Percentiles rank a stretch among this genome's conserved stretches.
phyloP scores from a whole-genome alignment of 176 grass and related monocot species.

The Pontederia crassipes region DNA sequence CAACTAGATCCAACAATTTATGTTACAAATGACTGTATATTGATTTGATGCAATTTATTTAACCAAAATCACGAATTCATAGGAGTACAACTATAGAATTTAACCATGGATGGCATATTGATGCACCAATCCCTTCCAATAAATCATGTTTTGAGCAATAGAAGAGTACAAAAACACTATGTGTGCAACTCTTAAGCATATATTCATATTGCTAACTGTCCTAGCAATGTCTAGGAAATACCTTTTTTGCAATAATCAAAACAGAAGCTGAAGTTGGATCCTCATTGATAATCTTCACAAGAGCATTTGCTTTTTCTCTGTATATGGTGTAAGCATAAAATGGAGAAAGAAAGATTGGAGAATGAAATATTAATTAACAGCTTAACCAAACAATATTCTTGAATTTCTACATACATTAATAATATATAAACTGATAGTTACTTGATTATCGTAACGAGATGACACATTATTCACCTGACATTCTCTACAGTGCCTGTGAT shows the following conservation, averaged over 20 bases:
- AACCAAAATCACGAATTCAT: too few relatives aligned
- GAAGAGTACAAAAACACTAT: too few relatives aligned
- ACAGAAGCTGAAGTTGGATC: constrained; percentile 15
- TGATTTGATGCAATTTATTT: too few relatives aligned
- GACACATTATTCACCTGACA: constrained; percentile 12
- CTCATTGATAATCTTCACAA: constrained; percentile 25
- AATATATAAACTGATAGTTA: too few relatives aligned
- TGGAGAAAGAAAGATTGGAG: not conserved
- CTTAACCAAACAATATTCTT: not conserved
- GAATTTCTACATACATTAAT: not conserved
- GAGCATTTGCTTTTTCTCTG: constrained; percentile 36
- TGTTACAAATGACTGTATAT: too few relatives aligned
- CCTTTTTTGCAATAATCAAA: constrained; percentile 33
- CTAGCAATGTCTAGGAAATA: not conserved
- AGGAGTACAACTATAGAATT: too few relatives aligned
- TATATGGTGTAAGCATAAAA: constrained; percentile 10
- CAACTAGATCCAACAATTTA: too few relatives aligned
- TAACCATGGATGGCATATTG: not conserved
- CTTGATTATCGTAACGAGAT: not conserved
- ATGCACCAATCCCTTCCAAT: too few relatives aligned
- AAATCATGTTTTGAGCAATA: too few relatives aligned
- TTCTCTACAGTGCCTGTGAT: constrained; percentile 15
- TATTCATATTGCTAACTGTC: too few relatives aligned
- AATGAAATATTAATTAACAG: not conserved
- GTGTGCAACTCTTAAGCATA: too few relatives aligned